phyloP scores from a whole-genome alignment of 768 basidiomycete genomes.

The Tylopilus vinaceipallidus region DNA sequence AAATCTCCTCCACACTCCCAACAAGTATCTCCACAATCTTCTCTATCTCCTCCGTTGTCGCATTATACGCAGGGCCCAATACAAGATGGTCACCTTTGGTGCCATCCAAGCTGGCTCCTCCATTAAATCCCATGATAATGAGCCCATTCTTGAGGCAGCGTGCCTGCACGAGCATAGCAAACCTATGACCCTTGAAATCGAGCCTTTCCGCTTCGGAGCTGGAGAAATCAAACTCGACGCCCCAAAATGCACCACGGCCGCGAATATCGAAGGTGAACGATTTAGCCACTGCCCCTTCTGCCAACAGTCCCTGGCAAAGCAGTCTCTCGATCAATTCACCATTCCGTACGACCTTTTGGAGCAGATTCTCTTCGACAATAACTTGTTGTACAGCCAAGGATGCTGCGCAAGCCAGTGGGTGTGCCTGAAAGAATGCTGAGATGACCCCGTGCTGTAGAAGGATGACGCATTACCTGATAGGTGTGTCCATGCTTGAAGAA shows the following conservation, averaged over 20 bases:
- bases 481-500: slow-evolving; percentile 85
- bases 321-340: slow-evolving; percentile 60
- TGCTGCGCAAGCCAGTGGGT: slow-evolving; percentile 76
- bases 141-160: slow-evolving; percentile 64
- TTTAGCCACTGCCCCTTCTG: slow-evolving; percentile 54
- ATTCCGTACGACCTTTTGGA: slow-evolving; percentile 57
- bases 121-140: slow-evolving; percentile 71
- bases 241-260: slow-evolving; percentile 84
- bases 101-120: slow-evolving; percentile 67
- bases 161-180: slow-evolving; percentile 71
- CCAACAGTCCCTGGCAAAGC: slow-evolving; percentile 52
- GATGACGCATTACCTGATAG: slow-evolving; percentile 54
- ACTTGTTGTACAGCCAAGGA: slow-evolving; percentile 79
- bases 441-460: neutral
- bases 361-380: slow-evolving; percentile 66
- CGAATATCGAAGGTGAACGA: slow-evolving; percentile 78
- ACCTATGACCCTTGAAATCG: slow-evolving; percentile 50
- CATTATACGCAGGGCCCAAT: slow-evolving; percentile 78
- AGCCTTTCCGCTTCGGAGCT: slow-evolving; percentile 39
- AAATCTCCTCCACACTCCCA: slow-evolving; percentile 62
- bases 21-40: slow-evolving; percentile 65
- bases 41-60: slow-evolving; percentile 66
- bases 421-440: slow-evolving; percentile 43
- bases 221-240: slow-evolving; percentile 75
- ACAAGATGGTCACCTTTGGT: slow-evolving; percentile 71